phyloP scores from a whole-genome alignment of 352 stramenopile genomes.

The Pythium oligandrum region DNA sequence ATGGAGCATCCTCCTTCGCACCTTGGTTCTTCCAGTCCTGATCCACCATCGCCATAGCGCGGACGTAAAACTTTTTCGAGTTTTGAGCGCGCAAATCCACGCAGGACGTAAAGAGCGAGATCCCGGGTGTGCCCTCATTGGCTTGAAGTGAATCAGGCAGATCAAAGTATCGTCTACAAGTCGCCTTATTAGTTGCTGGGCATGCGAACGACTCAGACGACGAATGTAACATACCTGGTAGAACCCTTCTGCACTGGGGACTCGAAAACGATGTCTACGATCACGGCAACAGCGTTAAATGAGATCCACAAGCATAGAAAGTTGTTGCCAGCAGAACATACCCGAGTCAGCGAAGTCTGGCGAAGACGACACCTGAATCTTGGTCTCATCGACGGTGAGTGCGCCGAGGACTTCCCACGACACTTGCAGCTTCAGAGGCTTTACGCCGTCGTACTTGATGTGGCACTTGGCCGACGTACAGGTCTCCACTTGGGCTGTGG shows the following conservation, averaged over 20 bases:
- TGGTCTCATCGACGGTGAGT: constrained; percentile 67
- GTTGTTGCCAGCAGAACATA: no score
- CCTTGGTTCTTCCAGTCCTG: constrained; percentile 61
- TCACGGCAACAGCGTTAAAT: not conserved
- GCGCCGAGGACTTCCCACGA: constrained; percentile 78
- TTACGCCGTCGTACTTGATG: constrained; percentile 17
- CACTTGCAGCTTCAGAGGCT: constrained; percentile 51
- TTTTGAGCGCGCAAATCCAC: constrained; percentile 30
- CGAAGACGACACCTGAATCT: constrained; percentile 16
- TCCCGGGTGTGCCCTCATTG: constrained; percentile 29
- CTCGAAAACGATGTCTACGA: constrained; percentile 39
- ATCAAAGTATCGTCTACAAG: constrained; percentile 50
- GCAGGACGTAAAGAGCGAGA: constrained; percentile 68
- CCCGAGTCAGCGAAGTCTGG: no score
- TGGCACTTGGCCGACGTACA: constrained; percentile 42
- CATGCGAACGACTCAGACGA: no score
- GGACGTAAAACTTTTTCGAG: constrained; percentile 47
- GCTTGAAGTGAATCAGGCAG: constrained; percentile 34
- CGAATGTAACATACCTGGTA: constrained; percentile 28
- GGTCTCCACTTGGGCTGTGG: constrained; percentile 35
- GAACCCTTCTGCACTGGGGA: constrained; percentile 37
- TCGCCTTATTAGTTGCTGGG: no score
- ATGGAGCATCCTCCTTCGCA: constrained; percentile 44
- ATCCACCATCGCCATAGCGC: constrained; percentile 64
- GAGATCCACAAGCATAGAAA: no score